Evolutionary conservation across 2,329 filamentous ascomycete species (phyloP).

Genomic region (Apiospora aurea): DNA sequence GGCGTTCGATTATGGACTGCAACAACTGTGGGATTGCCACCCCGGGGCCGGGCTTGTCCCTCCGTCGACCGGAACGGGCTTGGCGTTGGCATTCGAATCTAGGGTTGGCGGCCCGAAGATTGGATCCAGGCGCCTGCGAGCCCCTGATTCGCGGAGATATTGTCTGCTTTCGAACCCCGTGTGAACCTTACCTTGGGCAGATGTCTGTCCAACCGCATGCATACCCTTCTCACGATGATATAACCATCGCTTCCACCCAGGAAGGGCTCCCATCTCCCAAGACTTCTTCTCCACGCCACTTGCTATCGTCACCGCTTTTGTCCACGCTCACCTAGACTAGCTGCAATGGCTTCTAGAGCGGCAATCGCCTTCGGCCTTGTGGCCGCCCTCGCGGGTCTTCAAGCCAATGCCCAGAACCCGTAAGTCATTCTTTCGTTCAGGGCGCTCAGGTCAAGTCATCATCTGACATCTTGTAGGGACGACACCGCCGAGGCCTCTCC

Average conservation of each 20-base stretch:
- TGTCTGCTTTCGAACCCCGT: not conserved
- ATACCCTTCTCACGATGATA: not conserved
- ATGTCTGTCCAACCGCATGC: not conserved
- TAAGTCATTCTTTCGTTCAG: not conserved
- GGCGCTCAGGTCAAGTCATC: not conserved
- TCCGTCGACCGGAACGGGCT: conserved; percentile 18
- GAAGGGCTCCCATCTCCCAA: not conserved
- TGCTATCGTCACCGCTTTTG: not conserved
- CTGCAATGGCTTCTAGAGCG: not conserved
- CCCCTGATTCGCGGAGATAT: conserved; percentile 14
- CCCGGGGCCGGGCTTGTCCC: not conserved
- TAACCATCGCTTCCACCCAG: not conserved
- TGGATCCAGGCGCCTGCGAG: not conserved
- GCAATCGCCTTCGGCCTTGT: not conserved
- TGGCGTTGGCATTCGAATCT: not conserved
- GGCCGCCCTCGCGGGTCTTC: not conserved
- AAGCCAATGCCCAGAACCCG: conserved; percentile 2
- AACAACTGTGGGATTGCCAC: not conserved
- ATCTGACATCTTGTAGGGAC: not conserved
- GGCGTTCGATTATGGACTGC: not conserved
- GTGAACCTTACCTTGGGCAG: not conserved
- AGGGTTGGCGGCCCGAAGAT: conserved; percentile 12
- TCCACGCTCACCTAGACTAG: not conserved
- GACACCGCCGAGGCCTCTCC: conserved; percentile 49
- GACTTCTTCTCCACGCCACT: not conserved